A percentile compares a stretch with the other conserved stretches of the same genome.
Conservation (phyloP, 805 yeast genomes). For the Saccharomycopsis fibuligera region DNA sequence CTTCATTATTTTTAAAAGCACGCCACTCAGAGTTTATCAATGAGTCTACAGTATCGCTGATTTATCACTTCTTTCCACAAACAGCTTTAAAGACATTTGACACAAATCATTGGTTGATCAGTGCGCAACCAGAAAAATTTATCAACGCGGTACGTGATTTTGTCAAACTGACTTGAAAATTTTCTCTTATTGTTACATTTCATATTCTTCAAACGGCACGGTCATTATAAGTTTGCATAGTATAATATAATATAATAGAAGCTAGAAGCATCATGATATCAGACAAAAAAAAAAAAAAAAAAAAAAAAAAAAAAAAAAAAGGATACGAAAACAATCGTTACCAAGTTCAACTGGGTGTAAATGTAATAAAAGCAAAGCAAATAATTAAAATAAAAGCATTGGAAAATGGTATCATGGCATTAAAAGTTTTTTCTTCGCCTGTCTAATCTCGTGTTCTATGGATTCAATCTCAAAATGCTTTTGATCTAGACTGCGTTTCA, state of each 20-base stretch:
- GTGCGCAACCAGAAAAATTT: conserved; percentile 22
- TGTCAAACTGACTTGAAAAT: conserved; percentile 6
- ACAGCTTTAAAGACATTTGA: conserved; percentile 25
- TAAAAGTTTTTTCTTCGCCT: conserved; percentile 5
- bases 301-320: too few species aligned
- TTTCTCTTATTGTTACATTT: too few species aligned
- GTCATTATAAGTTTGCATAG: too few species aligned
- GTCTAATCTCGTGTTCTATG: conserved; percentile 9
- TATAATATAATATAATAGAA: too few species aligned
- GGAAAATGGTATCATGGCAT: not conserved
- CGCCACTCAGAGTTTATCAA: conserved; percentile 36
- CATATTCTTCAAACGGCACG: too few species aligned
- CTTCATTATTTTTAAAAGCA: conserved; percentile 41
- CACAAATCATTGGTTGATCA: conserved; percentile 28
- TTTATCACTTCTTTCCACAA: conserved; percentile 26
- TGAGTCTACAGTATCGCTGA: conserved; percentile 25
- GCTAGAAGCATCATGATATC: too few species aligned
- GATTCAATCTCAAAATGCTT: conserved; percentile 6
- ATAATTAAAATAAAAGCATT: too few species aligned
- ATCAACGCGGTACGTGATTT: conserved; percentile 13
- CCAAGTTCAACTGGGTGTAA: too few species aligned
- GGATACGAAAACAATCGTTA: too few species aligned
- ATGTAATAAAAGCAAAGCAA: too few species aligned
- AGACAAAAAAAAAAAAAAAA: too few species aligned
- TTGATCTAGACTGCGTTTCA: conserved; percentile 1